Base-by-base conservation (phyloP, 1,284 basidiomycete genomes). In the Marasmius sp. region DNA sequence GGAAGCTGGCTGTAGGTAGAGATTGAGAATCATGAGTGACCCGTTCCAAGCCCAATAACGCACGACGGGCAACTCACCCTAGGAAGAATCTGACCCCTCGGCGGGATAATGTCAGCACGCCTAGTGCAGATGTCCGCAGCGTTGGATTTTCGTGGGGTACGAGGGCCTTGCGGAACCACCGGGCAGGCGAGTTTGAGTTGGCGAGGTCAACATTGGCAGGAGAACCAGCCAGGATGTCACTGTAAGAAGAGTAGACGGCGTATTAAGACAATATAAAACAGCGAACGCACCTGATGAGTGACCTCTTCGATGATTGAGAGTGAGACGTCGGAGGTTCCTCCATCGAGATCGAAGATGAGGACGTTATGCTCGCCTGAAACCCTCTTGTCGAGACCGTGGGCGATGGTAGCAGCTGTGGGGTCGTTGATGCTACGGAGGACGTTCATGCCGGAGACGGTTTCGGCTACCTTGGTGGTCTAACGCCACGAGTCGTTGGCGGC, bases 21-120 rank as follows among this genome's bases (percentile, higher is more conserved):
- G 38, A 56, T 98, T 97, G 59, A 93, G 92, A 74, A 98, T 91
- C 27, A 27, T 27, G 27, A 54, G 58, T 18, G 60, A 61, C 61
- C 51, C 53, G 41, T 43, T 27, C 57, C 22, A 27, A 27, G 59
- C 18, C 48, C 36, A 6, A 37, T 61, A 59, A 62, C 61, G 50
- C 64, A 36, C 3, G 27, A 7, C 22, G 5, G 27, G 27, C 27
- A n/a, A 74, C 86, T 73, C 70, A 91, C 89, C 68, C 84, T 78
- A 67, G 83, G 79, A 0, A 81, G 79, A 52, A 72, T 70, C 52
- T 72, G 74, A 47, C 78, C 77, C 69, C 74, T 82, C 57, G 81
- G 75, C 9, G 78, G 74, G 69, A 98, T 96, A 85, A 97, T 97
- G 86, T 98, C 96, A 71, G 98, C 96, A 65, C 96, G 96, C 75